Evolutionary conservation across 2,329 filamentous ascomycete species (phyloP), one percentile per base, ranked within the genome.

Genomic region (Pestalotiopsis fici): DNA sequence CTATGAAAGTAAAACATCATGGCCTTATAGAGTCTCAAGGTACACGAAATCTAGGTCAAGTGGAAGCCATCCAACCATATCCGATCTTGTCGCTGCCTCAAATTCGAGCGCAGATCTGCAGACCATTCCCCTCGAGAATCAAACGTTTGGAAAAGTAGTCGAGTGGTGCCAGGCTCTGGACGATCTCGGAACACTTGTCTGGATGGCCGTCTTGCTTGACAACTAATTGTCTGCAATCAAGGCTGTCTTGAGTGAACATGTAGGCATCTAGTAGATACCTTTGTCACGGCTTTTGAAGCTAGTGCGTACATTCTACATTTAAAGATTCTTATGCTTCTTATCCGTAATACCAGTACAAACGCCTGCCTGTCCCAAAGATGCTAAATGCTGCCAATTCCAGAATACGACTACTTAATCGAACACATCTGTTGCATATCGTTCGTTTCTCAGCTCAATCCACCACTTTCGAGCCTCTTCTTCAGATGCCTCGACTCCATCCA

Each of bases 391-490:
- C n/a, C 43, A 50, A 50, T 50, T n/a, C 18, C 43, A 50, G 7
- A 50, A 50, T 5, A 50, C n/a, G 43, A 50, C 28, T 43, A 56
- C n/a, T 64, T 37, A 71, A 37, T 71, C 71, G 71, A 80, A 80
- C 31, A 80, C 78, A 72, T 80, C 78, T n/a, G 76, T 77, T 9
- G 76, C 78, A 70, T 75, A 80, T 27, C 78, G 67, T 71, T 78
- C 74, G 67, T 78, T 78, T 61, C 65, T 69, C 65, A 70, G 21
- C 37, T 65, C 66, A 25, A 66, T 67, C 57, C 66, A 68, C 63
- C 67, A 72, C 55, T 68, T 64, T 43, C 69, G 60, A 15, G 69
- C 71, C 50, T 75, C 66, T 23, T 74, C 70, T 37, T 76, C 68
- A 28, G 39, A 65, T 64, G 69, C 21, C 55, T 66, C 64, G 27